Evolutionary conservation across 1,284 basidiomycete species (phyloP).

Genomic region (Cystobasidiaceae sp.): DNA sequence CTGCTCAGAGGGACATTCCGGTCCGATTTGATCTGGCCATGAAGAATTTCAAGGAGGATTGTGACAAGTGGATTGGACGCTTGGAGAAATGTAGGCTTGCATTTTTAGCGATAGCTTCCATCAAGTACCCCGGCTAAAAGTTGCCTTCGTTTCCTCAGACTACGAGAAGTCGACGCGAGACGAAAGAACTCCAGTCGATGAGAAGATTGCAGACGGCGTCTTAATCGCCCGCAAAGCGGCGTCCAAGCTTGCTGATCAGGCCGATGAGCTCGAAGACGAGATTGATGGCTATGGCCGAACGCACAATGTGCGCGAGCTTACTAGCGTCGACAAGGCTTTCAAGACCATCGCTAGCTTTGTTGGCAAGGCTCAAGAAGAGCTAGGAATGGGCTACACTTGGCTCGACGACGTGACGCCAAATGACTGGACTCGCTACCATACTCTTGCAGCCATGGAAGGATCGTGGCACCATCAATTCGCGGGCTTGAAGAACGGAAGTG

Average conservation of each 20-base stretch:
- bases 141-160: constrained; percentile 3
- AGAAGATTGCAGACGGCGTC: constrained; percentile 23
- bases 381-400: constrained; percentile 38
- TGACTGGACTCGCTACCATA: constrained; percentile 41
- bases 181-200: background rate
- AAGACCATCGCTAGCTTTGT: constrained; percentile 35
- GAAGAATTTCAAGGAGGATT: constrained; percentile 33
- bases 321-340: constrained; percentile 34
- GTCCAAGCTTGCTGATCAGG: constrained; percentile 32
- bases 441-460: constrained; percentile 34
- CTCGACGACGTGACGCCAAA: constrained; percentile 38
- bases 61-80: constrained; percentile 7
- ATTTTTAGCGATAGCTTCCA: background rate
- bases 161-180: constrained; percentile 22
- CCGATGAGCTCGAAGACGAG: constrained; percentile 34
- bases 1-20: constrained; percentile 36
- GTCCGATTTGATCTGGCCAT: constrained; percentile 34
- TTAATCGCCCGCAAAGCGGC: constrained; percentile 33
- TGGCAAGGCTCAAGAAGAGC: constrained; percentile 38
- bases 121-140: background rate
- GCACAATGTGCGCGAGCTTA: constrained; percentile 29
- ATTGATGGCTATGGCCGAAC: constrained; percentile 32
- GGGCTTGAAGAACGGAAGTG: constrained; percentile 32
- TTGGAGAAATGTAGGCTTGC: constrained; percentile 18
- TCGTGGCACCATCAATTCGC: constrained; percentile 34